Evolutionary conservation across 306 rosid genomes (phyloP).

Genomic region (Glycine tomentella): DNA sequence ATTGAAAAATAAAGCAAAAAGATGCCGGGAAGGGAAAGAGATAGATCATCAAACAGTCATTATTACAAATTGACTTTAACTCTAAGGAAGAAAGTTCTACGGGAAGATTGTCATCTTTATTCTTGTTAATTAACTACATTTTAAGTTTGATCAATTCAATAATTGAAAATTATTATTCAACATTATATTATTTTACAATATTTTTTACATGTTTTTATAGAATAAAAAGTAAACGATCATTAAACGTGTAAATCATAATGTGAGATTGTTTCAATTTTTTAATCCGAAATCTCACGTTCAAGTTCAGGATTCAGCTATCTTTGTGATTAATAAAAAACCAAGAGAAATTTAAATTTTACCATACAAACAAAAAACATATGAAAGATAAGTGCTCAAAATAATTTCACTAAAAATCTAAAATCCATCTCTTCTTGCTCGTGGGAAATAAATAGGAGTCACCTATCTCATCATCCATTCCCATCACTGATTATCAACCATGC

Average conservation of each 20-base stretch:
- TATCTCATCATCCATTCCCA: not conserved
- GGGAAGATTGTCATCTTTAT: not conserved
- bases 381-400: not conserved
- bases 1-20: not conserved
- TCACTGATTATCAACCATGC: not conserved
- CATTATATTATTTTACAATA: too few relatives aligned
- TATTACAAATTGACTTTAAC: constrained; percentile 47
- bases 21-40: not conserved
- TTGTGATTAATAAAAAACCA: too few relatives aligned
- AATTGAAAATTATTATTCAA: not conserved
- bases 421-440: not conserved
- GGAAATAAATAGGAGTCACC: constrained; percentile 36
- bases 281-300: too few relatives aligned
- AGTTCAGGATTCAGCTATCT: too few relatives aligned
- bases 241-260: too few relatives aligned
- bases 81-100: constrained; percentile 30
- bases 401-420: not conserved
- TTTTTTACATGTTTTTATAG: not conserved
- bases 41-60: constrained; percentile 33
- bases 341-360: too few relatives aligned
- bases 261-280: too few relatives aligned
- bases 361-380: too few relatives aligned
- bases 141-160: not conserved
- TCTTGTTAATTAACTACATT: not conserved
- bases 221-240: not conserved